These are phyloP conservation scores for Rhodotorula taiwanensis DNA, from an alignment of 768 basidiomycete genomes.

Conservation along the genomic window DNA sequence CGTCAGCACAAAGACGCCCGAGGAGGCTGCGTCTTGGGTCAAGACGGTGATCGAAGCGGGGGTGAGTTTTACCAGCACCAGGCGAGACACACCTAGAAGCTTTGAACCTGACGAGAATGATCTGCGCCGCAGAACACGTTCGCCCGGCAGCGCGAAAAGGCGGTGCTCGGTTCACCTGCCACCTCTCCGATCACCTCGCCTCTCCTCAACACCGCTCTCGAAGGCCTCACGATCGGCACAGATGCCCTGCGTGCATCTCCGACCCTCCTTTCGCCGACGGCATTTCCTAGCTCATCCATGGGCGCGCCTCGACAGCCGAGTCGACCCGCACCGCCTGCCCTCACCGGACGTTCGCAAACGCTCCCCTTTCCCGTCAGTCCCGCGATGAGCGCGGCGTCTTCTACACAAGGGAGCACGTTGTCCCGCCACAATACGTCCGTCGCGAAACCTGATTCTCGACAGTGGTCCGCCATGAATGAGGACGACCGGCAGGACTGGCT, in stretches of 20 bases:
- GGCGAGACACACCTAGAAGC: too few relatives aligned
- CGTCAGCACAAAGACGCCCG: constrained; percentile 65
- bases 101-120: too few relatives aligned
- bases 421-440: constrained; percentile 4
- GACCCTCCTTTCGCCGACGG: not conserved
- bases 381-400: not conserved
- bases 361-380: not conserved
- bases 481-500: constrained; percentile 11
- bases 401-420: not conserved
- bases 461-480: constrained; percentile 19
- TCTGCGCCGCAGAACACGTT: constrained; percentile 8
- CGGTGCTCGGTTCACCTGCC: not conserved
- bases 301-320: not conserved
- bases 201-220: not conserved
- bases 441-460: constrained; percentile 13
- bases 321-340: not conserved
- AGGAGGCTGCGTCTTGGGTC: constrained; percentile 68
- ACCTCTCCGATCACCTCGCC: not conserved
- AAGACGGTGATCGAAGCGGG: constrained; percentile 73
- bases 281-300: not conserved
- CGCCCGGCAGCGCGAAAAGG: constrained; percentile 25
- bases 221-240: not conserved
- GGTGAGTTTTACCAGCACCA: constrained; percentile 50
- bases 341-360: not conserved
- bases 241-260: not conserved